A percentile compares a stretch with the other conserved stretches of the same genome.
These are phyloP conservation scores for Xylariaceae sp. DNA, from an alignment of 2,329 filamentous ascomycete species.

Conservation along the genomic window DNA sequence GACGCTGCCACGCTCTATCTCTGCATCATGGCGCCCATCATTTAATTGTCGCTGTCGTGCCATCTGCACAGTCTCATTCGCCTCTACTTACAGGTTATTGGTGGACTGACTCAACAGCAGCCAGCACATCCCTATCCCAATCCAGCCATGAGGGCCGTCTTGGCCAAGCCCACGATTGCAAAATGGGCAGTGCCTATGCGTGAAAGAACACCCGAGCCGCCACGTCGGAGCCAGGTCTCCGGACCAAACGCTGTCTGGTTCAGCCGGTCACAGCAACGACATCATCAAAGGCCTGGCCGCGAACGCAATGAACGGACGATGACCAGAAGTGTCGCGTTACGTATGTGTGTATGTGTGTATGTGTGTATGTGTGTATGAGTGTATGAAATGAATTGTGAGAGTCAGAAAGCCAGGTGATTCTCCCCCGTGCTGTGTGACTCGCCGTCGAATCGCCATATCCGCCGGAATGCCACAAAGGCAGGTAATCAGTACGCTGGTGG, in stretches of 20 bases:
- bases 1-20: background rate
- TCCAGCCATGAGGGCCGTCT: background rate
- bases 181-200: background rate
- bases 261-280: slow-evolving; percentile 1
- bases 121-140: slow-evolving; percentile 6
- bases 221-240: slow-evolving; percentile 6
- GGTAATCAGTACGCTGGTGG: background rate
- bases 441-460: background rate
- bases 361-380: background rate
- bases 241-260: background rate
- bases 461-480: background rate
- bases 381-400: background rate
- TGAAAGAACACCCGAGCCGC: slow-evolving; percentile 2
- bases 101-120: background rate
- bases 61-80: background rate
- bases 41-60: background rate
- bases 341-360: background rate
- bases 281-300: background rate
- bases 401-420: slow-evolving; percentile 5
- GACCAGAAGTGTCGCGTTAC: background rate
- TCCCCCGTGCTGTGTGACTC: slow-evolving; percentile 8
- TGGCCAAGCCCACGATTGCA: background rate
- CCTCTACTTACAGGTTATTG: background rate
- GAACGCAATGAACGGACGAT: slow-evolving; percentile 1
- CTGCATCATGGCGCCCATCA: background rate